Evolutionary conservation across 495 filamentous ascomycete genomes (phyloP).

Genomic region (Penicillium silybi): DNA sequence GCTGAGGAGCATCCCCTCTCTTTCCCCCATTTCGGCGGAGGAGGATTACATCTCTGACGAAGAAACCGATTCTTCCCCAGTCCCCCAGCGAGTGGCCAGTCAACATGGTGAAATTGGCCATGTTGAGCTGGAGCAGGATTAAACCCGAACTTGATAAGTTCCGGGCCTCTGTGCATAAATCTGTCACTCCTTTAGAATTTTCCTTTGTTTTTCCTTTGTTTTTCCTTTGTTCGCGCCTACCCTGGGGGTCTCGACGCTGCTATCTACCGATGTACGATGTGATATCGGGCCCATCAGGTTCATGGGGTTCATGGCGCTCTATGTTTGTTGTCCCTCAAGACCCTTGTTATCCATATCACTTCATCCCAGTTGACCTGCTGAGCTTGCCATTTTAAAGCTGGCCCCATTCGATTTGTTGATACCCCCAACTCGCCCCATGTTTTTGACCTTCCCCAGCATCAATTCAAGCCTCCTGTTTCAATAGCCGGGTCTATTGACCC

Average conservation of each 20-base stretch:
- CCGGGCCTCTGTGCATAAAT: slow-evolving; percentile 12
- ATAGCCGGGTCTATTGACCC: slow-evolving; percentile 2
- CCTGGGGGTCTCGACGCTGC: slow-evolving; percentile 1
- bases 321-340: not conserved
- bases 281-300: slow-evolving; percentile 6
- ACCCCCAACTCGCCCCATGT: slow-evolving; percentile 37
- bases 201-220: slow-evolving; percentile 22
- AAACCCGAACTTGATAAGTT: slow-evolving; percentile 1
- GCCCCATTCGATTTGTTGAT: slow-evolving; percentile 35
- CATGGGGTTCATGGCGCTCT: not conserved
- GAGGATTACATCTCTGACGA: slow-evolving; percentile 40
- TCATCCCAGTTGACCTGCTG: slow-evolving; percentile 3
- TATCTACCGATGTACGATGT: slow-evolving; percentile 12
- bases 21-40: slow-evolving; percentile 42
- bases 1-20: slow-evolving; percentile 53
- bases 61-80: slow-evolving; percentile 29
- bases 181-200: slow-evolving; percentile 29
- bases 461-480: slow-evolving; percentile 15
- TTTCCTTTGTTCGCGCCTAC: slow-evolving; percentile 21
- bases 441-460: slow-evolving; percentile 17
- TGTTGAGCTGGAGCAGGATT: slow-evolving; percentile 20
- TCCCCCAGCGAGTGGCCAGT: slow-evolving; percentile 60
- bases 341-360: slow-evolving; percentile 1
- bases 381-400: slow-evolving; percentile 11
- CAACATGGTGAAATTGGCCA: slow-evolving; percentile 60